Base-by-base conservation (phyloP, 2,329 filamentous ascomycete species). In the Aspergillus sp. region DNA sequence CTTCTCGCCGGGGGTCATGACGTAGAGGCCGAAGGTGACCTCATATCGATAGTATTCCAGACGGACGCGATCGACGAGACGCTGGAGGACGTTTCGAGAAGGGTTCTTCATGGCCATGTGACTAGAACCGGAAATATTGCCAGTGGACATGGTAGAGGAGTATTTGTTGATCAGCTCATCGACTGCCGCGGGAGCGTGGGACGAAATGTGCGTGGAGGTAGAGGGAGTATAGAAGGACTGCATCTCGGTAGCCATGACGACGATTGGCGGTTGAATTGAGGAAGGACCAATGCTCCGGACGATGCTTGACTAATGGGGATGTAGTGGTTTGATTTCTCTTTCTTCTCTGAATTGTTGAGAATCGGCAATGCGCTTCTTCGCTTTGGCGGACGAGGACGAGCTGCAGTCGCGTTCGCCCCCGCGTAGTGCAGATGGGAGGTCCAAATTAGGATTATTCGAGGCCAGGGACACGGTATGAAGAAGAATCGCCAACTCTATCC, bases 1-100 rank as follows among this genome's bases (percentile, higher is more conserved):
- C 51, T 76, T 78, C 57, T 78, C 75, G 44, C 60, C 65, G 1
- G 72, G 66, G 0, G 71, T 75, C 70, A 78, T 68, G 20, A 75
- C 65, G 55, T 76, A 77, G 6, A 73, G 59, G 5, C 71, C 70
- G 50, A 73, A 76, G 3, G 74, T 77, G 44, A 77, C 73, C 58
- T 78, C 73, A 55, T 76, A 77, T 49, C 69, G 73, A 56, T 77
- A 76, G 50, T 76, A 76, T 59, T 68, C 69, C 19, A 77, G 68
- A 30, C 67, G 67, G 48, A 72, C 44, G 33, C 65, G 66, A 54
- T 73, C 68, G 26, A 60, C 26, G 40, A 60, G 30, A 13, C 67
- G 68, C 44, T 64, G 64, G 17, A 72, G 17, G 11, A 66, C 45
- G 45, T 63, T 64, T 36, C 60, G 63, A 19, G 54, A 58, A 13